A percentile compares a stretch with the other conserved stretches of the same genome.
These are phyloP conservation scores for Adansonia rubrostipa DNA, from an alignment of 441 rosid genomes.

Conservation along the genomic window DNA sequence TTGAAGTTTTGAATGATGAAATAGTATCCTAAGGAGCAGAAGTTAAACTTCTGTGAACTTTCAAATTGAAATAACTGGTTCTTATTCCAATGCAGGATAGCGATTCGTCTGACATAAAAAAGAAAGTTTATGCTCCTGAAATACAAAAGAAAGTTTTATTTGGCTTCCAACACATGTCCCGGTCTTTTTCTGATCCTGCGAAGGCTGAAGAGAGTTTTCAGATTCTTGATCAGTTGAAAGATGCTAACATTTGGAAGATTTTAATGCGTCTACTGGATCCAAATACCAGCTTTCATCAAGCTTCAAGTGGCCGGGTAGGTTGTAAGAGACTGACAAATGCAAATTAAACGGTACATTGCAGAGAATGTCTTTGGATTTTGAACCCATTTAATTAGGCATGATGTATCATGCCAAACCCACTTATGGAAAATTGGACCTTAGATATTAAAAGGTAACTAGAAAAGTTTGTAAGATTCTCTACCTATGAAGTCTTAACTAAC, in stretches of 20 bases:
- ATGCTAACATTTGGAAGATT: slow-evolving; percentile 92
- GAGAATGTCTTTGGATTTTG: slow-evolving; percentile 1
- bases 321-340: slow-evolving; percentile 25
- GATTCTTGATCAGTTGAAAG: slow-evolving; percentile 94
- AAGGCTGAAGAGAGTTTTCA: slow-evolving; percentile 92
- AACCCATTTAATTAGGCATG: neutral
- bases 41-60: slow-evolving; percentile 23
- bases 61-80: slow-evolving; percentile 27
- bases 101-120: slow-evolving; percentile 82
- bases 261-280: slow-evolving; percentile 76
- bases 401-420: neutral
- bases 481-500: slow-evolving; percentile 4
- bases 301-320: slow-evolving; percentile 75
- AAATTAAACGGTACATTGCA: neutral
- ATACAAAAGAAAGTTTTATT: slow-evolving; percentile 73
- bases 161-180: slow-evolving; percentile 92
- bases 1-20: slow-evolving; percentile 34
- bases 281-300: slow-evolving; percentile 67
- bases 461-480: neutral
- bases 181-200: slow-evolving; percentile 77
- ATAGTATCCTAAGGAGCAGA: slow-evolving; percentile 21
- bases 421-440: neutral
- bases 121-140: slow-evolving; percentile 74
- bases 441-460: neutral
- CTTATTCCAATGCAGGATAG: slow-evolving; percentile 65